Percentiles rank a stretch among this genome's conserved stretches.
Evolutionary conservation across 2,329 filamentous ascomycete species (phyloP).

Genomic region (Beauveria caledonica): DNA sequence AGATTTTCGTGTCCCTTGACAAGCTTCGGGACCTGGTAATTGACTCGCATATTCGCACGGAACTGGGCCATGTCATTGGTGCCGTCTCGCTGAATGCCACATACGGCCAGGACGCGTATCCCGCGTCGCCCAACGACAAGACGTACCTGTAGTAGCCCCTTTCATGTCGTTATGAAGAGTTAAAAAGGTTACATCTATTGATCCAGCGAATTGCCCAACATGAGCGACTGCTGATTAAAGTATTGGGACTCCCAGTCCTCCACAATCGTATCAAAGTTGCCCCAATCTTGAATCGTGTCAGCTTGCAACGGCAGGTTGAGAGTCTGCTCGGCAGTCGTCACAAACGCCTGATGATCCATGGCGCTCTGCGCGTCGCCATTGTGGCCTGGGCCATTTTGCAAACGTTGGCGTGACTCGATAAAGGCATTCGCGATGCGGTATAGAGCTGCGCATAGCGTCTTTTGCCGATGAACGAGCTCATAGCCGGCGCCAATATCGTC

Average conservation of each 20-base stretch:
- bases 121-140: slow-evolving; percentile 25
- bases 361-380: not conserved
- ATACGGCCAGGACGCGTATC: slow-evolving; percentile 44
- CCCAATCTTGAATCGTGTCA: slow-evolving; percentile 3
- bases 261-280: slow-evolving; percentile 8
- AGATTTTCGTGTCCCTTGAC: slow-evolving; percentile 14
- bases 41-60: slow-evolving; percentile 50
- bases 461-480: slow-evolving; percentile 4
- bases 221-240: slow-evolving; percentile 9
- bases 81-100: slow-evolving; percentile 45
- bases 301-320: slow-evolving; percentile 6
- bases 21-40: slow-evolving; percentile 36
- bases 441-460: slow-evolving; percentile 3
- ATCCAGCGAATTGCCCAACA: slow-evolving; percentile 5
- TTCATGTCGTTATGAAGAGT: not conserved
- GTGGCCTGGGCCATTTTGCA: not conserved
- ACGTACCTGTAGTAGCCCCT: slow-evolving; percentile 11
- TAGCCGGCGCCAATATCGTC: not conserved
- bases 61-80: slow-evolving; percentile 40
- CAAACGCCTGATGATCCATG: not conserved
- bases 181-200: not conserved
- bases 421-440: slow-evolving; percentile 5
- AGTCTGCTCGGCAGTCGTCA: not conserved
- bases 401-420: not conserved
- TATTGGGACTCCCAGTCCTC: slow-evolving; percentile 10